Evolutionary conservation across 768 basidiomycete species (phyloP), one percentile per base, ranked within the genome.

Genomic region (Tubosaeta sp.): DNA sequence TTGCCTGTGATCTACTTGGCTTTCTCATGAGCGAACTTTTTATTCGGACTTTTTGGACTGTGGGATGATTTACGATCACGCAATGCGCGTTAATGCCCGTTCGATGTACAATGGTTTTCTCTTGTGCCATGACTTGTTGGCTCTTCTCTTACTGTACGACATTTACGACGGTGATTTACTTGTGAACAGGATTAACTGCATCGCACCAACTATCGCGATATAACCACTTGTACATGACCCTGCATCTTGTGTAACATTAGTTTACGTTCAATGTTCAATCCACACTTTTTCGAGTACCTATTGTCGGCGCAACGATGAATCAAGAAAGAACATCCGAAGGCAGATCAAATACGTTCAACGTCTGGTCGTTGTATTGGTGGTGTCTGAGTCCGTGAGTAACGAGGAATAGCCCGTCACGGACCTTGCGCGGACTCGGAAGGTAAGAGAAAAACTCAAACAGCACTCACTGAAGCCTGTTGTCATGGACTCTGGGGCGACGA

Each of bases 201-300:
- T 55, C 51, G 29, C 52, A 46, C 47, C 26, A 42, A 22, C 25
- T 53, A 34, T 45, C 41, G 31, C 50, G 47, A n/a, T 29, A 60
- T 48, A 51, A 53, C 66, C 61, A 57, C 46, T 32, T 64, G 62
- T 65, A 59, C n/a, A 64, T 54, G 54, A 56, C 50, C 46, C 6
- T 19, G 47, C 52, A 61, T 59, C 50, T 66, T 55, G 62, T 65
- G 62, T 65, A 66, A 53, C 41, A 48, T 31, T 53, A 57, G 46
- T 17, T 27, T 26, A 4, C 13, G 29, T 43, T 17, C 6, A 29
- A 29, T 10, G 35, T 43, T 17, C 7, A 32, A 26, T 46, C 31
- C 22, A 47, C 27, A 38, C 31, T 4, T 54, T 35, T 19, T 39
- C 7, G 49, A 38, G 32, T 33, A 65, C 56, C 57, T 29, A 17